These are phyloP conservation scores for Aspergillus baeticus DNA, from an alignment of 495 filamentous ascomycete genomes.

Conservation along the genomic window DNA sequence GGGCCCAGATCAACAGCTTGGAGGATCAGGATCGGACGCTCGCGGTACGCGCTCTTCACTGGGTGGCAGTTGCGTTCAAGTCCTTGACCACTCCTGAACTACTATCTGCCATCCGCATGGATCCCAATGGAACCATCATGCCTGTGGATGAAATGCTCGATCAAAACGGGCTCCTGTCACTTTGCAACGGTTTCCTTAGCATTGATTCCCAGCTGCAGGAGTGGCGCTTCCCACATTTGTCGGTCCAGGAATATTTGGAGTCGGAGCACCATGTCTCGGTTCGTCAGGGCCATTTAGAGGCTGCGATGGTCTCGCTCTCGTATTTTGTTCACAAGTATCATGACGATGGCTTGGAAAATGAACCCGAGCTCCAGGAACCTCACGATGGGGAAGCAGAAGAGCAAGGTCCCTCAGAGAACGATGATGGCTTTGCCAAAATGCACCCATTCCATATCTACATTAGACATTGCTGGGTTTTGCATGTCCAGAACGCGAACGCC, in stretches of 20 bases:
- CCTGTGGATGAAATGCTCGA: slow-evolving; percentile 11
- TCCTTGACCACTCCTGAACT: slow-evolving; percentile 19
- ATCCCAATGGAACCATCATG: not conserved
- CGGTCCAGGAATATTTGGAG: slow-evolving; percentile 30
- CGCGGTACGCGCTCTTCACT: slow-evolving; percentile 33
- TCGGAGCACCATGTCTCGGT: slow-evolving; percentile 3
- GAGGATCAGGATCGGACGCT: slow-evolving; percentile 21
- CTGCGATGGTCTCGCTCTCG: slow-evolving; percentile 16
- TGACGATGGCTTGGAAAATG: not conserved
- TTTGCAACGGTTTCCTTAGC: slow-evolving; percentile 30
- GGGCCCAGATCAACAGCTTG: slow-evolving; percentile 16
- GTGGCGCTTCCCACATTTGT: slow-evolving; percentile 34
- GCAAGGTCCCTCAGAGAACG: not conserved
- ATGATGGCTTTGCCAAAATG: slow-evolving; percentile 7
- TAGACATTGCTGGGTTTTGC: slow-evolving; percentile 24
- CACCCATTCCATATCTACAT: slow-evolving; percentile 24
- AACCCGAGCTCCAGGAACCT: not conserved
- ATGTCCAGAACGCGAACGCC: slow-evolving; percentile 20
- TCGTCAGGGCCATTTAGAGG: slow-evolving; percentile 11
- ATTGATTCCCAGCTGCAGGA: slow-evolving; percentile 24
- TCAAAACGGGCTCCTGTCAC: slow-evolving; percentile 21
- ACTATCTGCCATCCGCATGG: slow-evolving; percentile 15
- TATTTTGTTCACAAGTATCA: slow-evolving; percentile 4
- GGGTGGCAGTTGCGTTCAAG: slow-evolving; percentile 30
- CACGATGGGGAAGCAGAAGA: not conserved